A percentile compares a stretch with the other conserved stretches of the same genome.
phyloP scores from a whole-genome alignment of 305 asterid species.

The Rubia balearica region DNA sequence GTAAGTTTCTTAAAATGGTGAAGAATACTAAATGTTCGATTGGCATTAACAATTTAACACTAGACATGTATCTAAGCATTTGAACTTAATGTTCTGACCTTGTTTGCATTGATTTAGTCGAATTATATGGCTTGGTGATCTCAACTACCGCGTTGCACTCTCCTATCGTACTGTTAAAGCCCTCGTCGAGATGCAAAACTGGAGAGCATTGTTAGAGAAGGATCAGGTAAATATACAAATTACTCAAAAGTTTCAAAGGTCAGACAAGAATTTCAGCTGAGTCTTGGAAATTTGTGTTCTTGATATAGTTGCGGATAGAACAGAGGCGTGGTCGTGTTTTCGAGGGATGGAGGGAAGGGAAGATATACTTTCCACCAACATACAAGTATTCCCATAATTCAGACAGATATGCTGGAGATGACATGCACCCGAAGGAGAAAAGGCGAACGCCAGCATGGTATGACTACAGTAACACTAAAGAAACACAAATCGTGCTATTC shows the following conservation, averaged over 20 bases:
- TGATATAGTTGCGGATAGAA: slow-evolving; percentile 64
- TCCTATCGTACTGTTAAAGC: slow-evolving; percentile 95
- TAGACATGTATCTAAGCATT: background rate
- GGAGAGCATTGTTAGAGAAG: slow-evolving; percentile 88
- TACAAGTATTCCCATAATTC: slow-evolving; percentile 92
- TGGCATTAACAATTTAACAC: background rate
- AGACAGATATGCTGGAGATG: slow-evolving; percentile 95
- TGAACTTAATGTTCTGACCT: slow-evolving; percentile 17
- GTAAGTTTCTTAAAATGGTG: slow-evolving; percentile 33
- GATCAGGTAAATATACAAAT: slow-evolving; percentile 58
- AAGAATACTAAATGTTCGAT: background rate
- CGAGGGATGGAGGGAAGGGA: slow-evolving; percentile 97
- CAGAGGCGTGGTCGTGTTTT: slow-evolving; percentile 92
- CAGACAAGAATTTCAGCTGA: slow-evolving; percentile 11
- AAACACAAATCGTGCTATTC: background rate
- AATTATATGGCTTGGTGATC: slow-evolving; percentile 94
- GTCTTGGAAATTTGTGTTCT: slow-evolving; percentile 15
- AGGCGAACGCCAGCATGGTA: slow-evolving; percentile 99
- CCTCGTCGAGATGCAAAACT: slow-evolving; percentile 96
- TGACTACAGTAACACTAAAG: slow-evolving; percentile 8
- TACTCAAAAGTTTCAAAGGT: background rate
- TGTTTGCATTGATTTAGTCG: slow-evolving; percentile 47
- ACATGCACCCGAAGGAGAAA: slow-evolving; percentile 95
- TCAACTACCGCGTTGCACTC: slow-evolving; percentile 90
- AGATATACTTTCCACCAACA: slow-evolving; percentile 97